Evolutionary conservation across 345 rosid species (phyloP).

Genomic region (Dipteronia sinensis): DNA sequence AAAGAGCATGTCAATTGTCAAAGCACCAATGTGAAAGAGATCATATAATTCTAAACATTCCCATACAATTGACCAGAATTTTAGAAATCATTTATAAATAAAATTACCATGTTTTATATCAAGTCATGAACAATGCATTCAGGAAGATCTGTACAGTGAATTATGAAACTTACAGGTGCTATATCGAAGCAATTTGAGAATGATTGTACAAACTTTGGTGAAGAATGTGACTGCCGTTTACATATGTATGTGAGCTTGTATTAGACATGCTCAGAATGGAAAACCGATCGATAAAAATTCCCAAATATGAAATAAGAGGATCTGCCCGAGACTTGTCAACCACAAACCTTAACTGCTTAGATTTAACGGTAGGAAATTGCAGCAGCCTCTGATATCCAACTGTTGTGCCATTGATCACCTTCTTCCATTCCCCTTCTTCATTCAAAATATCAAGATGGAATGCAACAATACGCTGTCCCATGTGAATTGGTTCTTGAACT

Average conservation of each 20-base stretch:
- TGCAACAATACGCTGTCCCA: conserved; percentile 71
- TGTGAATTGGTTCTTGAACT: conserved; percentile 82
- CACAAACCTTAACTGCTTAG: conserved; percentile 60
- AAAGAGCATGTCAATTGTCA: not conserved
- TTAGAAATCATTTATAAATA: not conserved
- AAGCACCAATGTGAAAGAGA: not conserved
- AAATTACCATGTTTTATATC: not conserved
- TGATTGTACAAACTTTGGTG: conserved; percentile 23
- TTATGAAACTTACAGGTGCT: conserved; percentile 12
- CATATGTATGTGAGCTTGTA: conserved; percentile 17
- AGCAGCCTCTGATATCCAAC: conserved; percentile 74
- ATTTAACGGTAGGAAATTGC: conserved; percentile 47
- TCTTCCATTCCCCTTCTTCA: conserved; percentile 52
- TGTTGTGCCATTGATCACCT: conserved; percentile 62
- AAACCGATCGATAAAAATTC: conserved; percentile 59
- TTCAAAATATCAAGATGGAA: conserved; percentile 58
- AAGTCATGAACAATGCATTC: not conserved
- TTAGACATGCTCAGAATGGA: conserved; percentile 25
- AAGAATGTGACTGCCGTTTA: conserved; percentile 30
- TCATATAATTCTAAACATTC: not conserved
- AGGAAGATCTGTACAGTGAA: not conserved
- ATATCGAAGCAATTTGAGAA: conserved; percentile 25
- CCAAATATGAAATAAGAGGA: conserved; percentile 75
- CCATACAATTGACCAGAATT: not conserved
- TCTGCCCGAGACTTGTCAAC: conserved; percentile 62